A percentile compares a stretch with the other conserved stretches of the same genome.
Evolutionary conservation across 2,329 filamentous ascomycete genomes (phyloP).

Genomic region (Pseudogymnoascus sp.): DNA sequence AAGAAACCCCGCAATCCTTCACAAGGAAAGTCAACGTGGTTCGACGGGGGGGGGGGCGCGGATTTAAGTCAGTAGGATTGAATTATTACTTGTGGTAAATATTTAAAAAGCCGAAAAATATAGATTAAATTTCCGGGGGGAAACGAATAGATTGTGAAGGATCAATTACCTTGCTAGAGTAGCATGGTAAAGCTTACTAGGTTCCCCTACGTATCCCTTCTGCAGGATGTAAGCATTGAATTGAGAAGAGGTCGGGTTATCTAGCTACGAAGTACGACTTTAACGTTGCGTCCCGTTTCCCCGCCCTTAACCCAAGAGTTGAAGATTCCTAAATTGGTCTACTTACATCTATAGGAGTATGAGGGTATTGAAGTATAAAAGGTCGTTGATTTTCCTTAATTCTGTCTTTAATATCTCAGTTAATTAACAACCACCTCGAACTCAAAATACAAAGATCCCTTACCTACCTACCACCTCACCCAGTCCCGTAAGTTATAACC

Average conservation of each 20-base stretch:
- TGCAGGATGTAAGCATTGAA: no score
- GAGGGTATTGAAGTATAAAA: neutral
- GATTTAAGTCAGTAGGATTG: neutral
- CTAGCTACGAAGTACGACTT: neutral
- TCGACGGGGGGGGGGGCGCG: no score
- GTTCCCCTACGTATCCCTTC: no score
- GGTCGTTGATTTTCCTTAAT: neutral
- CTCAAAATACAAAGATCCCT: neutral
- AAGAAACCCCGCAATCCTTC: neutral
- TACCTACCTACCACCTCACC: neutral
- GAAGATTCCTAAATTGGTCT: neutral
- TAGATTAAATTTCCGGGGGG: neutral
- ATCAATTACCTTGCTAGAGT: neutral
- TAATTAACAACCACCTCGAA: neutral
- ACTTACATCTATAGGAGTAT: neutral
- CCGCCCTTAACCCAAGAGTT: neutral
- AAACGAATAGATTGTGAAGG: neutral
- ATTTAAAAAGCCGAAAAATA: neutral
- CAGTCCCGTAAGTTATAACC: neutral
- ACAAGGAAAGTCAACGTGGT: neutral
- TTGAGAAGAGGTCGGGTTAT: neutral
- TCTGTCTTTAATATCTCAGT: neutral
- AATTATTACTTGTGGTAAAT: neutral
- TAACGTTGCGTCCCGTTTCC: neutral
- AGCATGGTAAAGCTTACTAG: no score